phyloP scores from a whole-genome alignment of 2,329 filamentous ascomycete genomes.

The Diaporthe humulicola region DNA sequence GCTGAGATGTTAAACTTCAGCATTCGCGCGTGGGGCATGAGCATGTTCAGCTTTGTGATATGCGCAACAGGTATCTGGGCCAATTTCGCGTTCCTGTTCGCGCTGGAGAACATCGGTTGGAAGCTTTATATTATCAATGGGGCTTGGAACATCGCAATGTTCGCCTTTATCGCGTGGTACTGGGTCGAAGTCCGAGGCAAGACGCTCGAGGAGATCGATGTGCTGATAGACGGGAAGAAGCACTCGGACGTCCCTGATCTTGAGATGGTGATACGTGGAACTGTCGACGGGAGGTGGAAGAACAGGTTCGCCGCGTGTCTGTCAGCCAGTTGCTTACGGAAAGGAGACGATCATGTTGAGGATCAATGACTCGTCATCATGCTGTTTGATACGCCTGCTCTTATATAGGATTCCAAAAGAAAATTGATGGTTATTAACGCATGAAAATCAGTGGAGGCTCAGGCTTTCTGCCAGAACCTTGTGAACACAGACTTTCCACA shows the following conservation, averaged over 20 bases:
- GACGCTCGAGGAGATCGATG: conserved; percentile 45
- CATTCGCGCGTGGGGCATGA: conserved; percentile 49
- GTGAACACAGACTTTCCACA: not conserved
- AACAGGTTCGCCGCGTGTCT: conserved; percentile 15
- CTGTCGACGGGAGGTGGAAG: conserved; percentile 21
- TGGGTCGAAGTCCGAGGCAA: conserved; percentile 43
- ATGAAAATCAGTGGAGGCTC: not conserved
- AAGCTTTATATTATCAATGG: conserved; percentile 45
- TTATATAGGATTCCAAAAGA: not conserved
- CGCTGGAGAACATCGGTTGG: conserved; percentile 44
- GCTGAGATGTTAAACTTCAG: conserved; percentile 38
- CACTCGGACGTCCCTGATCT: conserved; percentile 37
- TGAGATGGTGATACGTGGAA: conserved; percentile 23
- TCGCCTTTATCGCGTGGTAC: conserved; percentile 40
- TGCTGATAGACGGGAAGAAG: conserved; percentile 39
- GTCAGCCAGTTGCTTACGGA: not conserved
- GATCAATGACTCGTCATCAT: not conserved
- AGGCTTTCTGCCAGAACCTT: not conserved
- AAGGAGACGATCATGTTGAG: not conserved
- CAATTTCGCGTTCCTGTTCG: conserved; percentile 42
- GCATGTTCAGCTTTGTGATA: conserved; percentile 40
- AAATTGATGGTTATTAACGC: not conserved
- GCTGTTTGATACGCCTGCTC: not conserved
- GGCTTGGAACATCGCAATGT: conserved; percentile 43
- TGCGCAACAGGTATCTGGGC: conserved; percentile 39